phyloP scores from a whole-genome alignment of 257 asterid species.

The Oldenlandia corymbosa region DNA sequence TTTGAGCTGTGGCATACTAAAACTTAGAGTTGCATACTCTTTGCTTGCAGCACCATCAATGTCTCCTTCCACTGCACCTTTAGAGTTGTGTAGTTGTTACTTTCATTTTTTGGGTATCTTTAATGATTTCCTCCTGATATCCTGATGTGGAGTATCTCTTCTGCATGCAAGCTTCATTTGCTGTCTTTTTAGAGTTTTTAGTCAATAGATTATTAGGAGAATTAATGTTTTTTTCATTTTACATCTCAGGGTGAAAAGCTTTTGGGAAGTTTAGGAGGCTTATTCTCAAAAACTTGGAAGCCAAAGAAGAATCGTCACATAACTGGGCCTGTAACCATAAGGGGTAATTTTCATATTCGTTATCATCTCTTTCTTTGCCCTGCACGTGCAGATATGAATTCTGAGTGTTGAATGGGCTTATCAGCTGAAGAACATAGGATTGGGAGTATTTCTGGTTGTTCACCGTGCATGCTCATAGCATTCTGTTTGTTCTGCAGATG shows the following conservation, averaged over 20 bases:
- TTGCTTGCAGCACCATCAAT: neutral
- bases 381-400: slow-evolving; percentile 1
- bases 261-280: slow-evolving; percentile 93
- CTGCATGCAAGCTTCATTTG: neutral
- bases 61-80: neutral
- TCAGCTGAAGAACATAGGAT: neutral
- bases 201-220: neutral
- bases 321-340: slow-evolving; percentile 55
- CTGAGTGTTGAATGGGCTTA: slow-evolving; percentile 3
- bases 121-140: neutral
- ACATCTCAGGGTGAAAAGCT: slow-evolving; percentile 85
- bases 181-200: slow-evolving; percentile 3
- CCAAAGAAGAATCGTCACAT: slow-evolving; percentile 74
- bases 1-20: neutral
- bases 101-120: neutral
- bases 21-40: neutral
- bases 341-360: slow-evolving; percentile 36
- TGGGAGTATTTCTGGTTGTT: slow-evolving; percentile 8
- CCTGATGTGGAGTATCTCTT: neutral
- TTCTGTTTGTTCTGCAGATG: slow-evolving; percentile 42
- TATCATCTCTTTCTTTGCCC: neutral
- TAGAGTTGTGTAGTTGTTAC: neutral
- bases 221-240: slow-evolving; percentile 19
- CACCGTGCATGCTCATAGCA: slow-evolving; percentile 12
- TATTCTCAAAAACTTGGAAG: slow-evolving; percentile 91